Evolutionary conservation across 192 early-diverging fungal species (phyloP), one percentile per base, ranked within the genome.

Genomic region (Entomortierella chlamydospora): DNA sequence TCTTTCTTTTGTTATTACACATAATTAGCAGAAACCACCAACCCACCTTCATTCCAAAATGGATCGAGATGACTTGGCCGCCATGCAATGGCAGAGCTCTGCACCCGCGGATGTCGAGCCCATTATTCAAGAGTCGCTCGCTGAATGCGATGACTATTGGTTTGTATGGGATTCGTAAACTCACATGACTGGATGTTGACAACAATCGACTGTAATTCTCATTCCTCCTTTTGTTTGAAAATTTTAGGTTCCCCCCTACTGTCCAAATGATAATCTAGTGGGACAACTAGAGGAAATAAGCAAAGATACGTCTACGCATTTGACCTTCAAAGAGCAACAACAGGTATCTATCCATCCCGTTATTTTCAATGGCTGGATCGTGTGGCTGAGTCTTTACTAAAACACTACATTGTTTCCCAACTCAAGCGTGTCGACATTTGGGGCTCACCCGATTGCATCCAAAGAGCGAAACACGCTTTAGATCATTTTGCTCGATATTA

Each of bases 11-110:
- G 22, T 20, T n/a, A n/a, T n/a, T n/a, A n/a, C n/a, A n/a, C n/a
- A n/a, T n/a, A n/a, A n/a, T n/a, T n/a, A n/a, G n/a, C n/a, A n/a
- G n/a, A n/a, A n/a, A n/a, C n/a, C n/a, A n/a, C n/a, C n/a, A n/a
- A n/a, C n/a, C n/a, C n/a, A 61, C 17, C 2, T 25, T 25, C 64
- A 56, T 7, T 13, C 31, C 34, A 52, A 2, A 47, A 68, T 78
- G 67, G 73, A 78, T 64, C 23, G 26, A 55, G 76, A 79, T 13
- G 76, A 79, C n/a, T 22, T 60, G 25, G n/a, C 20, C 20, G 76
- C 76, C 9, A 54, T 70, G 51, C 54, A 61, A 29, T 79, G 76
- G 76, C 55, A 70, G 12, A 54, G 17, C 57, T 41, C 57, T 4
- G 11, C 33, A 5, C 8, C n/a, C 9, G 34, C 34, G 1, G 1